Base-by-base conservation (phyloP, 805 yeast species). In the Saccharomycopsis selenospora region DNA sequence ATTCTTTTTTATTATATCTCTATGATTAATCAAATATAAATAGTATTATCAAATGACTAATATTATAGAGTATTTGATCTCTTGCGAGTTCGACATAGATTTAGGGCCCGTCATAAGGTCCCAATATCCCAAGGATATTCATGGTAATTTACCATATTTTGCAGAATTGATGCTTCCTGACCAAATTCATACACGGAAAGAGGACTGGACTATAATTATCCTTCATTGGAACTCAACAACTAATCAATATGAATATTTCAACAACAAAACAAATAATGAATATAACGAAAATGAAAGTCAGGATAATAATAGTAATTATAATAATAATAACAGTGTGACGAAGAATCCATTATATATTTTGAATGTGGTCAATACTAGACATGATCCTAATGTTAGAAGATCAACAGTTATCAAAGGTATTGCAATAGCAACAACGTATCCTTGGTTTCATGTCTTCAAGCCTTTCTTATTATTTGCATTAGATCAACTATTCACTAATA, bases 61-160 rank as follows among this genome's bases (percentile, higher is more conserved):
- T n/a, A 23, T 23, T n/a, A 36, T 36, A 24, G 27, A 75, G 46
- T 82, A 71, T 58, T 71, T 83, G 20, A 57, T 87, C 27, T 72
- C 88, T 4, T 85, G 91, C 1, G 90, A 85, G 64, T 89, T 88
- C 61, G 93, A 88, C 61, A 78, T 82, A 54, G 82, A 77, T 57
- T 70, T 77, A 47, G 96, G 96, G 0, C 82, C 93, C 0, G 68
- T 76, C 3, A 64, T 88, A 27, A 68, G 69, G 46, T 75, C 76
- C 55, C 89, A 82, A 57, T 71, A 74, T 45, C 91, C 95, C 0
- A 50, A 57, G 11, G 59, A 57, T 42, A 60, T 68, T 2, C 64
- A 75, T 0, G 70, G 71, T 5, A 48, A 42, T 17, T 33, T 72
- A 42, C 62, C 61, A n/a, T 71, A 66, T 46, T 66, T 78, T 46